Conservation (phyloP, 1,284 basidiomycete species). For the Chalciporus sp. region DNA sequence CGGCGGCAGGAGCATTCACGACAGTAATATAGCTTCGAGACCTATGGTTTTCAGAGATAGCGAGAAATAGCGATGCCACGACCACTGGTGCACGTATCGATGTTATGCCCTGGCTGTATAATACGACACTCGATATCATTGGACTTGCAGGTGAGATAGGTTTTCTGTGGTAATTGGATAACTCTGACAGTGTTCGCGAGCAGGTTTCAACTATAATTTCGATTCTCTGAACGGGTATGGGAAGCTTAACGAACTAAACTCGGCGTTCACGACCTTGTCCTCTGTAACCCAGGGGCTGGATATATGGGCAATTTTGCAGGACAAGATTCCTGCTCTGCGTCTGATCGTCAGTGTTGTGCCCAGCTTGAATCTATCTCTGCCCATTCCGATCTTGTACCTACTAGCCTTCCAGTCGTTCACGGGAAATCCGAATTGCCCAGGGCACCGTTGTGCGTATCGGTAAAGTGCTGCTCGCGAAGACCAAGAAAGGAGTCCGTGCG, state of each 20-base stretch:
- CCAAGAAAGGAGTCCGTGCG: constrained; percentile 40
- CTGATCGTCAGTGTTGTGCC: constrained; percentile 39
- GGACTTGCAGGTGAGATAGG: constrained; percentile 48
- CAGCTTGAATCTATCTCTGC: no score
- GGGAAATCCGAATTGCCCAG: constrained; percentile 19
- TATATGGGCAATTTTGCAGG: constrained; percentile 38
- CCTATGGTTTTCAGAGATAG: constrained; percentile 39
- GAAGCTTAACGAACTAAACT: constrained; percentile 30
- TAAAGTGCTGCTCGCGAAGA: constrained; percentile 45
- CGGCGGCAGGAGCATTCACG: not conserved
- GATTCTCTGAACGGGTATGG: constrained; percentile 43
- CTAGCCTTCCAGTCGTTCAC: constrained; percentile 19
- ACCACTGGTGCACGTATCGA: constrained; percentile 40
- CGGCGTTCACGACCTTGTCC: constrained; percentile 43
- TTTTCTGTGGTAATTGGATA: no score
- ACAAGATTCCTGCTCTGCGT: constrained; percentile 43
- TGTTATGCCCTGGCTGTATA: constrained; percentile 55
- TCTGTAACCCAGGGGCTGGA: constrained; percentile 23
- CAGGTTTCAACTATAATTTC: constrained; percentile 61
- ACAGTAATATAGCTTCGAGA: constrained; percentile 44
- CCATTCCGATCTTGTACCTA: not conserved
- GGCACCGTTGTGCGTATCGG: constrained; percentile 42
- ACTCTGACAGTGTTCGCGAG: no score
- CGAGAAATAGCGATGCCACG: constrained; percentile 21
- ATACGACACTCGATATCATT: constrained; percentile 35